Conservation (phyloP, 2,329 filamentous ascomycete genomes). For the Dothideomycetidae sp. region DNA sequence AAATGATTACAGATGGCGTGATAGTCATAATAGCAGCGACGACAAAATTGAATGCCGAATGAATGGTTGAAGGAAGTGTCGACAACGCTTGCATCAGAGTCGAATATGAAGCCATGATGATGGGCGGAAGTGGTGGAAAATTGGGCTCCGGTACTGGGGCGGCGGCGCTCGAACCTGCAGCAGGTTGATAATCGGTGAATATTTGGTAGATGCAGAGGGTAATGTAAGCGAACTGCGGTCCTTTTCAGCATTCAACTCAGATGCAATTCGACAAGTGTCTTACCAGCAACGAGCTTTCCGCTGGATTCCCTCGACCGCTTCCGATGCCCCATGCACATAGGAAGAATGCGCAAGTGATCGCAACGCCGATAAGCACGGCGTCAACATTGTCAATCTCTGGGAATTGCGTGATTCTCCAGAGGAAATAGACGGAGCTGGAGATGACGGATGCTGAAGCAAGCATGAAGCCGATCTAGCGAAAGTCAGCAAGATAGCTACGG, state of each 20-base stretch:
- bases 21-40: slow-evolving; percentile 89
- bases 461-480: slow-evolving; percentile 79
- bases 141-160: slow-evolving; percentile 54
- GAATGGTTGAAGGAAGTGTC: slow-evolving; percentile 67
- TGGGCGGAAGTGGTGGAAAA: slow-evolving; percentile 87
- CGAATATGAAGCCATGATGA: slow-evolving; percentile 97
- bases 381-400: slow-evolving; percentile 87
- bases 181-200: slow-evolving; percentile 93
- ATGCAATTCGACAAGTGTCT: slow-evolving; percentile 11
- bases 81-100: slow-evolving; percentile 75
- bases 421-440: slow-evolving; percentile 85
- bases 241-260: slow-evolving; percentile 9
- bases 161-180: slow-evolving; percentile 41
- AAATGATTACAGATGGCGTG: slow-evolving; percentile 90
- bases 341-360: slow-evolving; percentile 84
- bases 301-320: slow-evolving; percentile 83
- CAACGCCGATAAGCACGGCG: slow-evolving; percentile 80
- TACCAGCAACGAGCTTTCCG: slow-evolving; percentile 76
- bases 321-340: slow-evolving; percentile 88
- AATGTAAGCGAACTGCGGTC: slow-evolving; percentile 65
- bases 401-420: slow-evolving; percentile 89
- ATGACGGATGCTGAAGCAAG: slow-evolving; percentile 82
- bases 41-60: slow-evolving; percentile 72
- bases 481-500: too few relatives aligned
- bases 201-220: slow-evolving; percentile 99